Evolutionary conservation across 2,329 filamentous ascomycete genomes (phyloP).

Genomic region (Xylaria sp.): DNA sequence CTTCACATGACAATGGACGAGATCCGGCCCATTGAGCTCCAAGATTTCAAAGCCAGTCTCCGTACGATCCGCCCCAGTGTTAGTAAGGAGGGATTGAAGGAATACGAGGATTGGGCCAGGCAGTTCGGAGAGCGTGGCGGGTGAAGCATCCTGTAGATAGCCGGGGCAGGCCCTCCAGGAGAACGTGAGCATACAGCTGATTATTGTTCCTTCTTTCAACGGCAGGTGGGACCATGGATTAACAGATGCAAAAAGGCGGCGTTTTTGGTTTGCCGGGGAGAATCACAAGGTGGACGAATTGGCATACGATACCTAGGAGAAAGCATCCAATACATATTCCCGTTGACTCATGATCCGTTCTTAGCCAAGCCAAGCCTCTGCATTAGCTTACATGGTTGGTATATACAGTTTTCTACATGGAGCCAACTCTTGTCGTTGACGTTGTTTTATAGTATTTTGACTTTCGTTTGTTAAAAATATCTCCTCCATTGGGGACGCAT

Average conservation of each 20-base stretch:
- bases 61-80: conserved; percentile 87
- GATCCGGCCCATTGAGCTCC: conserved; percentile 81
- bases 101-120: conserved; percentile 92
- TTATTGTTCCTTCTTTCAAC: too few relatives aligned
- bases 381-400: conserved; percentile 4
- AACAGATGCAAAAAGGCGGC: background rate
- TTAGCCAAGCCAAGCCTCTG: conserved; percentile 8
- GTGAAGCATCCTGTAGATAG: conserved; percentile 43
- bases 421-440: background rate
- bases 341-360: conserved; percentile 6
- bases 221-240: background rate
- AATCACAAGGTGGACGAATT: conserved; percentile 2
- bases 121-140: conserved; percentile 93
- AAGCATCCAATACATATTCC: conserved; percentile 20
- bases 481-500: too few relatives aligned
- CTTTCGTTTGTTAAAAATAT: background rate
- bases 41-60: conserved; percentile 84
- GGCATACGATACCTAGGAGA: conserved; percentile 19
- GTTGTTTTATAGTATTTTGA: background rate
- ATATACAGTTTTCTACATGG: background rate
- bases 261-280: background rate
- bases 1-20: conserved; percentile 92
- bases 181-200: background rate
- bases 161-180: background rate
- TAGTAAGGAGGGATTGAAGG: conserved; percentile 77